Evolutionary conservation across 805 yeast species (phyloP).

Genomic region (Barnettozyma botsteinii): DNA sequence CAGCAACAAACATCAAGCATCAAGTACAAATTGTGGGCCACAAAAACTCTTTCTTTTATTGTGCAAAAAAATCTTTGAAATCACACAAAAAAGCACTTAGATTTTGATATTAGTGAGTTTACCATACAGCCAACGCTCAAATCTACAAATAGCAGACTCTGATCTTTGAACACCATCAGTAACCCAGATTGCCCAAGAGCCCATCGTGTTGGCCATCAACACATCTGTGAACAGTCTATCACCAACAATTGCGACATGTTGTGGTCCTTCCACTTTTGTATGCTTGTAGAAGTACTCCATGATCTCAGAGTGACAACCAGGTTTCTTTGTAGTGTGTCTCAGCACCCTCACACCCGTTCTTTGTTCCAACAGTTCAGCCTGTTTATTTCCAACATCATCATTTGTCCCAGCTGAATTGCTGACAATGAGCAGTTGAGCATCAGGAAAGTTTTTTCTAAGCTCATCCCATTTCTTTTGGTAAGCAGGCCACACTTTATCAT

Average conservation of each 20-base stretch:
- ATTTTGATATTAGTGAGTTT: constrained; percentile 8
- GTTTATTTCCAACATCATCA: constrained; percentile 55
- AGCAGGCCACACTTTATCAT: constrained; percentile 72
- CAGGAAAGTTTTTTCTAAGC: constrained; percentile 55
- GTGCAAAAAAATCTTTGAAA: too few relatives aligned
- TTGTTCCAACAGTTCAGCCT: constrained; percentile 58
- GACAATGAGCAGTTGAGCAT: constrained; percentile 63
- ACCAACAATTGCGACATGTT: constrained; percentile 80
- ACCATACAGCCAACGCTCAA: constrained; percentile 39
- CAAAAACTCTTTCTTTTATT: too few relatives aligned
- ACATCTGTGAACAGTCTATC: constrained; percentile 90
- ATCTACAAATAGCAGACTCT: constrained; percentile 41
- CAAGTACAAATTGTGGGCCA: constrained; percentile 1
- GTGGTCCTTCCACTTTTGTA: constrained; percentile 38
- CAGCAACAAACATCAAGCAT: too few relatives aligned
- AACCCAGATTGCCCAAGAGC: constrained; percentile 79
- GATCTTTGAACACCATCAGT: constrained; percentile 65
- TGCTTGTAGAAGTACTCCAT: constrained; percentile 48
- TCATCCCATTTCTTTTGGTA: constrained; percentile 51
- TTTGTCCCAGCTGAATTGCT: constrained; percentile 91
- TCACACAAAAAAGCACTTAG: too few relatives aligned
- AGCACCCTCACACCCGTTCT: constrained; percentile 65
- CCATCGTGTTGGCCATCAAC: constrained; percentile 92
- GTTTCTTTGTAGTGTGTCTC: constrained; percentile 70
- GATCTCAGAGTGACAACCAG: constrained; percentile 73